Base-by-base conservation (phyloP, 768 basidiomycete genomes). In the Suillus tomentosus region DNA sequence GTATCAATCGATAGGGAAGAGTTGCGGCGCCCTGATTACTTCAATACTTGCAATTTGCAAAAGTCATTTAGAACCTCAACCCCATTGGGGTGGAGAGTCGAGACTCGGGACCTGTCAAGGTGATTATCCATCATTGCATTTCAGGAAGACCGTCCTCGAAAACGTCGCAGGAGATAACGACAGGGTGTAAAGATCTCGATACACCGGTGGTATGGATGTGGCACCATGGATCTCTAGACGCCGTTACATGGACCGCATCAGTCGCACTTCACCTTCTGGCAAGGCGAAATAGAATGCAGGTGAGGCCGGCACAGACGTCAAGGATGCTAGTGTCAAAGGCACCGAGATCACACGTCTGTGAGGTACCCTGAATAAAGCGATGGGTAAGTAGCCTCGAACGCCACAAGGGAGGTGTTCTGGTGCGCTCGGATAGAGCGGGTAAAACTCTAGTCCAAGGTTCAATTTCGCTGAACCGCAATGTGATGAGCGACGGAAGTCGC, bases 391-490 rank as follows among this genome's bases (percentile, higher is more conserved):
- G 10, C 17, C 31, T 19, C 53, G 31, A 51, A 54, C 5, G 31
- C 2, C 53, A 54, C 53, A n/a, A 36, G 53, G 15, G 27, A 53
- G 17, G 9, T 17, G 14, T 7, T 50, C 24, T 50, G 24, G 22
- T 15, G 15, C 24, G 31, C 31, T 54, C 31, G 2, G 11, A 54
- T 36, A 54, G 53, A 54, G 34, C 19, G 53, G 53, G 19, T 2
- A 54, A n/a, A 54, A 36, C 53, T n/a, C 34, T 36, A 7, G 19
- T 36, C 19, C 53, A 54, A 54, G 53, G 53, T 54, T 54, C 53
- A 54, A 54, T 36, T 34, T 54, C 3, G 13, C 19, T 34, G 19
- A n/a, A 54, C 53, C 11, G 19, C 19, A 34, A 54, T 36, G 31
- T 19, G 17, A 53, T 19, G 27, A 17, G 31, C 17, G 5, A 19